Evolutionary conservation across 257 asterid genomes (phyloP), one percentile per base, ranked within the genome.

Genomic region (Asclepias syriaca): DNA sequence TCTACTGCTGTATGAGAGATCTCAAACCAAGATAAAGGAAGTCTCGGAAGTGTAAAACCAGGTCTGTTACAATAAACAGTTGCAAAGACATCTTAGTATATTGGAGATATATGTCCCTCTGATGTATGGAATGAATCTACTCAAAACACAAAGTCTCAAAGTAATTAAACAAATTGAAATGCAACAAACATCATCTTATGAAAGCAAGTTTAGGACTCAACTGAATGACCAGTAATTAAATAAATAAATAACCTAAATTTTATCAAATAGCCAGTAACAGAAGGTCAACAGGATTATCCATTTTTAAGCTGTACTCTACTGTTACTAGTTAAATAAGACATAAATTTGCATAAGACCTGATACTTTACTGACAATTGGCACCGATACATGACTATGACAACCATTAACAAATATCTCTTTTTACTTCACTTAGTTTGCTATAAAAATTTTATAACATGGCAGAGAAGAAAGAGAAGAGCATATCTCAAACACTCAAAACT

Each of bases 11-110:
- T 90, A 81, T 88, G 95, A 15, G 98, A 95, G 77, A 95, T 83
- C 86, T 90, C 97, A 84, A 92, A 90, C 79, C 77, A 83, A 19
- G 97, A 87, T 63, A 85, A 80, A 22, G 96, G 79, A 73, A 95
- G 69, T 79, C 91, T 82, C 67, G 91, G 92, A 76, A 86, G 71
- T 71, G 61, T 66, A 59, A 84, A 74, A 54, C 92, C 88, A 71
- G 55, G 82, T 76, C 98, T 90, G 95, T 69, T 71, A 57, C 75
- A 74, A 78, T 39, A 63, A 73, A 65, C 18, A 8, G 68, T 64
- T 37, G 68, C 3, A 37, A 34, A 37, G 68, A 37, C 5, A 37
- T 22, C 67, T 64, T 15, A 18, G 40, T 29, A 6, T 43, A 43
- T 43, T 43, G 48, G 48, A 43, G 48, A 27, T 60, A 7, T 24